These are phyloP conservation scores for Hydnum rufescens DNA, from an alignment of 768 basidiomycete genomes.

Conservation along the genomic window DNA sequence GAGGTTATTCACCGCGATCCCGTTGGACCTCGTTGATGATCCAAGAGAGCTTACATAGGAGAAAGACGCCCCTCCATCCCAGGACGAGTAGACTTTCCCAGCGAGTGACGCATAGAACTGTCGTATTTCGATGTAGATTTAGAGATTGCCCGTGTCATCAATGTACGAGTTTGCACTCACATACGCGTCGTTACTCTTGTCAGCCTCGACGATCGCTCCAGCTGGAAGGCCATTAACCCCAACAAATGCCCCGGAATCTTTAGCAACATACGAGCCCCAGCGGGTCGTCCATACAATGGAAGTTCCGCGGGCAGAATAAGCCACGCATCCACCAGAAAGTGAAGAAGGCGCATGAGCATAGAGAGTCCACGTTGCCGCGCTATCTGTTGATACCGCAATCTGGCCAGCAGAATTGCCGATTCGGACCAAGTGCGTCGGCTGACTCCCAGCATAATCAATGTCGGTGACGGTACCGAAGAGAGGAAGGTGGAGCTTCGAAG, in stretches of 20 bases:
- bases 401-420: constrained; percentile 16
- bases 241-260: constrained; percentile 28
- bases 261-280: constrained; percentile 34
- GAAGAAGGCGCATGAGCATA: constrained; percentile 29
- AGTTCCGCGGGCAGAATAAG: constrained; percentile 33
- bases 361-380: constrained; percentile 34
- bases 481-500: constrained; percentile 23
- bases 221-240: constrained; percentile 33
- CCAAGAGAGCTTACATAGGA: constrained; percentile 25
- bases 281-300: constrained; percentile 33
- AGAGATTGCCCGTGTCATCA: constrained; percentile 34
- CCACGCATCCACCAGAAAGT: constrained; percentile 15
- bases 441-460: constrained; percentile 32
- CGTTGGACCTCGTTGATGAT: constrained; percentile 28
- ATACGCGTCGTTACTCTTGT: constrained; percentile 27
- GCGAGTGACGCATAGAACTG: constrained; percentile 30
- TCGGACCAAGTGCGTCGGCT: constrained; percentile 30
- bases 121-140: constrained; percentile 38
- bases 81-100: not conserved
- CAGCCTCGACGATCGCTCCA: constrained; percentile 36
- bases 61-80: not conserved
- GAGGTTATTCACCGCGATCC: constrained; percentile 33
- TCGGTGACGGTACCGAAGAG: constrained; percentile 21
- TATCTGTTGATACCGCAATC: constrained; percentile 36
- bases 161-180: constrained; percentile 41